Conservation (phyloP, 1,139 yeast species). For the Waltiozyma solani region DNA sequence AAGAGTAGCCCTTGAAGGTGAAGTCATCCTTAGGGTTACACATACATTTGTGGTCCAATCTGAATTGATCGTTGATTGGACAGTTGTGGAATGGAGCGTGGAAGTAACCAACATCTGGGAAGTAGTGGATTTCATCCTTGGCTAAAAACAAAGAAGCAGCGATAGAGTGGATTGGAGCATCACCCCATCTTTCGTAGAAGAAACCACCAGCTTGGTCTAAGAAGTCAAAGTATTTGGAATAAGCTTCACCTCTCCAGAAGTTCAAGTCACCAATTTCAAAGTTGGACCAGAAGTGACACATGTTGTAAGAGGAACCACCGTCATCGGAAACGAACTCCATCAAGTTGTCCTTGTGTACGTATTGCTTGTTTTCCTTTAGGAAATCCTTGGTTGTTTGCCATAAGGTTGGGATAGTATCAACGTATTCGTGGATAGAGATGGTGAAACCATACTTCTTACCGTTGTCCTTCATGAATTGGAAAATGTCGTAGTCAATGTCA, state of each 20-base stretch:
- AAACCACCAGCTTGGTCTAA: slow-evolving; percentile 49
- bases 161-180: slow-evolving; percentile 54
- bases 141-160: slow-evolving; percentile 42
- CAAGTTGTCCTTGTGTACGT: slow-evolving; percentile 36
- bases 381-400: slow-evolving; percentile 52
- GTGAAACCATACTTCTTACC: slow-evolving; percentile 60
- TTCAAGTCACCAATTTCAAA: slow-evolving; percentile 54
- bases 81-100: slow-evolving; percentile 54
- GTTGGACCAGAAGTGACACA: slow-evolving; percentile 68
- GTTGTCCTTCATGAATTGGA: slow-evolving; percentile 51
- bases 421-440: slow-evolving; percentile 51
- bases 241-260: slow-evolving; percentile 42
- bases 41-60: slow-evolving; percentile 37
- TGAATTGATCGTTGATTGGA: slow-evolving; percentile 37
- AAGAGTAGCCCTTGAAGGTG: slow-evolving; percentile 27
- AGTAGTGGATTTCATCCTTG: slow-evolving; percentile 40
- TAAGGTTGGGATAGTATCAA: slow-evolving; percentile 45
- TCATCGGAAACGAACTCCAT: slow-evolving; percentile 40
- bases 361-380: slow-evolving; percentile 35
- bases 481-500: slow-evolving; percentile 60
- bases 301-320: slow-evolving; percentile 40
- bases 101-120: slow-evolving; percentile 46
- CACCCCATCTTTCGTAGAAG: slow-evolving; percentile 64
- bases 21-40: slow-evolving; percentile 36
- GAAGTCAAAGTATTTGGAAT: slow-evolving; percentile 35